phyloP scores from a whole-genome alignment of 2,329 filamentous ascomycete species.

The Epichloe typhina region DNA sequence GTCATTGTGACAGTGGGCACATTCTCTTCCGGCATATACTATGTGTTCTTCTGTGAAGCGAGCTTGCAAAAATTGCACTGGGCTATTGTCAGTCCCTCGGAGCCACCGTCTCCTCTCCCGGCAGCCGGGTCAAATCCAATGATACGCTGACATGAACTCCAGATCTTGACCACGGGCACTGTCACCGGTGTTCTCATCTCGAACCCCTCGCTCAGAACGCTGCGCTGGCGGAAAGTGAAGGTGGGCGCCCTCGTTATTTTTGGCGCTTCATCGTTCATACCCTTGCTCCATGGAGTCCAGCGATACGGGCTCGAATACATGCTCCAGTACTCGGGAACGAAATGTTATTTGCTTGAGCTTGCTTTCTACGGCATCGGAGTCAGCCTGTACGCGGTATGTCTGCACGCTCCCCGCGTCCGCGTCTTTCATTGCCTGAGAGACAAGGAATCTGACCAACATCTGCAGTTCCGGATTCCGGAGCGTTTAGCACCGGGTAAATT shows the following conservation, averaged over 20 bases:
- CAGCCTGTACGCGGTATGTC: constrained; percentile 58
- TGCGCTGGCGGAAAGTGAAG: constrained; percentile 8
- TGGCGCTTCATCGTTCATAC: constrained; percentile 8
- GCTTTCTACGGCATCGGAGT: constrained; percentile 38
- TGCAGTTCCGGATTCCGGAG: constrained; percentile 61
- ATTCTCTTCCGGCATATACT: constrained; percentile 10
- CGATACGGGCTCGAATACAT: constrained; percentile 9
- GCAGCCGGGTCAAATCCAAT: neutral
- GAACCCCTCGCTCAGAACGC: constrained; percentile 6
- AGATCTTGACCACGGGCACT: neutral
- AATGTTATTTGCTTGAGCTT: constrained; percentile 10
- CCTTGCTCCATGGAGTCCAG: constrained; percentile 8
- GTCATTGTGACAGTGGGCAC: constrained; percentile 9
- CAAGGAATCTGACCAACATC: neutral
- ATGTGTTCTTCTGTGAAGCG: constrained; percentile 8
- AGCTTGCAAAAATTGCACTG: constrained; percentile 8
- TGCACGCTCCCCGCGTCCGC: constrained; percentile 3
- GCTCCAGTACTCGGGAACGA: constrained; percentile 7
- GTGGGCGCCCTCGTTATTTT: constrained; percentile 5
- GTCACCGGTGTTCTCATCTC: constrained; percentile 7
- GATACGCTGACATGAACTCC: neutral
- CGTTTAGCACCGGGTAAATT: constrained; percentile 59
- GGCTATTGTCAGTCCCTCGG: constrained; percentile 6
- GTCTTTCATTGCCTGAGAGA: neutral
- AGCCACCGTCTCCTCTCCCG: neutral